phyloP scores from a whole-genome alignment of 495 filamentous ascomycete genomes.

The Oleoguttula mirabilis region DNA sequence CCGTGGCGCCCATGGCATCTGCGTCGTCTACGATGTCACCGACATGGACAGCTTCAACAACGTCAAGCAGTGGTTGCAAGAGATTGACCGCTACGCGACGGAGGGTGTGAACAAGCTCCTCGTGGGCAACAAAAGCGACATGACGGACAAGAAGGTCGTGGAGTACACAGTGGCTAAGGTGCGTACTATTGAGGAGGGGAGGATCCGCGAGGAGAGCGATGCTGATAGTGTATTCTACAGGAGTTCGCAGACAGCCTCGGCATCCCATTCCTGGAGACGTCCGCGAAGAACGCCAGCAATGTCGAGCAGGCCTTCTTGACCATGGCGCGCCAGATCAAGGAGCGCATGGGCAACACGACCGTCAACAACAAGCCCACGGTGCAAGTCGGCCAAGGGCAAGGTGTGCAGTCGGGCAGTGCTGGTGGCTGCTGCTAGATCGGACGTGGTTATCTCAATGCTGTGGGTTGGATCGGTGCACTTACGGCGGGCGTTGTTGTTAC shows the following conservation, averaged over 20 bases:
- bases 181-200: too few species aligned
- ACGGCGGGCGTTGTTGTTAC: too few species aligned
- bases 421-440: constrained; percentile 95
- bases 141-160: constrained; percentile 99
- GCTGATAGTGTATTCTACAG: constrained; percentile 34
- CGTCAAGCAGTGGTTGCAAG: constrained; percentile 99
- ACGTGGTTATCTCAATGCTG: too few species aligned
- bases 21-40: constrained; percentile 98
- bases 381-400: constrained; percentile 84
- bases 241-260: constrained; percentile 98
- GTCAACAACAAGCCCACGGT: constrained; percentile 98
- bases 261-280: constrained; percentile 99
- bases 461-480: too few species aligned
- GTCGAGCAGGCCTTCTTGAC: constrained; percentile 99
- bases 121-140: constrained; percentile 99
- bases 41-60: constrained; percentile 99
- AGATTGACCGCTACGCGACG: constrained; percentile 97
- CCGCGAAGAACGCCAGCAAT: constrained; percentile 97
- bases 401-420: constrained; percentile 80
- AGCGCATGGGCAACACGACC: constrained; percentile 94
- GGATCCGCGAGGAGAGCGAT: not conserved
- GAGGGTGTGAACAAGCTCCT: constrained; percentile 99
- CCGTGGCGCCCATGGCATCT: constrained; percentile 95
- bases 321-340: constrained; percentile 99
- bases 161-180: constrained; percentile 99